phyloP scores from a whole-genome alignment of 805 yeast species.

The Nakazawaea ambrosiae region DNA sequence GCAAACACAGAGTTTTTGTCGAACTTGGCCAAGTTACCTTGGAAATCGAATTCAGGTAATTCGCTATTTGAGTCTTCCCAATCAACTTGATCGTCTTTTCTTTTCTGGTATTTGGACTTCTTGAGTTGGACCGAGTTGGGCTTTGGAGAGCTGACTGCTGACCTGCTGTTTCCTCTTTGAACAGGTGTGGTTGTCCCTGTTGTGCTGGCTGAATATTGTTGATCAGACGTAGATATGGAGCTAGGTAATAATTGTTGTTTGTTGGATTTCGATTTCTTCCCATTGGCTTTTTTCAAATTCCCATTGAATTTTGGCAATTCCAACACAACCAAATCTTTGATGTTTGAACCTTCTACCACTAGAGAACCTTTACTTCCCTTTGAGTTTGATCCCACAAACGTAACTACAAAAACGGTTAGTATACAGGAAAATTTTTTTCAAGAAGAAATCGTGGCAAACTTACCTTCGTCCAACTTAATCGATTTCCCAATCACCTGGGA shows the following conservation, averaged over 20 bases:
- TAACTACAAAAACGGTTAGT: constrained; percentile 10
- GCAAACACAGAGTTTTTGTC: constrained; percentile 77
- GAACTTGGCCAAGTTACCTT: constrained; percentile 70
- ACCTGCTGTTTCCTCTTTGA: not conserved
- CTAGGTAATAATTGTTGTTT: constrained; percentile 10
- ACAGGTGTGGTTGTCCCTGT: constrained; percentile 6
- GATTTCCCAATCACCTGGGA: constrained; percentile 33
- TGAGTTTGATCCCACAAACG: constrained; percentile 9
- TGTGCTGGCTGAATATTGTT: not conserved
- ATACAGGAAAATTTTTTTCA: not conserved
- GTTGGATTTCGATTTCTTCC: constrained; percentile 16
- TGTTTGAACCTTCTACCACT: constrained; percentile 27
- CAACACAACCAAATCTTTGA: constrained; percentile 49
- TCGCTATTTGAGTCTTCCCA: constrained; percentile 34
- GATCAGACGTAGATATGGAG: not conserved
- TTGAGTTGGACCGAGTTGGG: too few species aligned
- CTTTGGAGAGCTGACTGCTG: constrained; percentile 7
- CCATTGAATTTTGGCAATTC: constrained; percentile 35
- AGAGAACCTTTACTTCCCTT: constrained; percentile 13
- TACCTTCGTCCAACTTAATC: constrained; percentile 31
- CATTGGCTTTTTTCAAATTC: constrained; percentile 16
- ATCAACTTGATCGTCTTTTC: constrained; percentile 35
- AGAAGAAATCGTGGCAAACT: constrained; percentile 1
- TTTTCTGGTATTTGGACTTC: constrained; percentile 3
- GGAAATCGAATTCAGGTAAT: constrained; percentile 74